These are phyloP conservation scores for Xylaria multiplex DNA, from an alignment of 2,329 filamentous ascomycete species.

Conservation along the genomic window DNA sequence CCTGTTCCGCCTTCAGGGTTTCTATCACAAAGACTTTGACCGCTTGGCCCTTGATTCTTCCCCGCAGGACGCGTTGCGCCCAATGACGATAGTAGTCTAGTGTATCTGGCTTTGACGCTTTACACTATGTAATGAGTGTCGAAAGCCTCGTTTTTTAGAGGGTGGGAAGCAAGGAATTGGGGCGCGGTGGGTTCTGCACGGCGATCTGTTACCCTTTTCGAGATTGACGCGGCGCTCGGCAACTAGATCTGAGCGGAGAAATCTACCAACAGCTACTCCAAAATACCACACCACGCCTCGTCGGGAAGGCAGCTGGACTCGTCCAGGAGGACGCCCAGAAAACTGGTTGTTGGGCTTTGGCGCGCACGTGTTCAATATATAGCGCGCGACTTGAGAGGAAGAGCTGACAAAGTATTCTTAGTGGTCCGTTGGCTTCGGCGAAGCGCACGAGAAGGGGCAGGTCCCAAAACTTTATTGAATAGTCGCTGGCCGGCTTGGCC, in stretches of 20 bases:
- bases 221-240: conserved; percentile 3
- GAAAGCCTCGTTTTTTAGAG: neutral
- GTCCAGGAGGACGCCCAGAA: conserved; percentile 8
- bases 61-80: neutral
- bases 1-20: neutral
- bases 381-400: conserved; percentile 15
- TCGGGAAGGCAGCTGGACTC: conserved; percentile 11
- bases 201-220: conserved; percentile 30
- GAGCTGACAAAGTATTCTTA: conserved; percentile 3
- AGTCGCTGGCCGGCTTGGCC: conserved; percentile 6
- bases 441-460: conserved; percentile 23
- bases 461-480: conserved; percentile 24
- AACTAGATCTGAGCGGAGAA: conserved; percentile 16
- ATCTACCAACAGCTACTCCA: conserved; percentile 29
- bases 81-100: conserved; percentile 2
- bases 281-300: conserved; percentile 21
- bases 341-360: conserved; percentile 11
- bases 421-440: conserved; percentile 23
- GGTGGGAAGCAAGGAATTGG: conserved; percentile 6
- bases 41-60: neutral
- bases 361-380: conserved; percentile 27
- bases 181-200: neutral
- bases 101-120: too few relatives aligned
- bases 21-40: neutral
- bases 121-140: too few relatives aligned